Conservation (phyloP, 1,284 basidiomycete species). For the Afroboletus lepidellus region DNA sequence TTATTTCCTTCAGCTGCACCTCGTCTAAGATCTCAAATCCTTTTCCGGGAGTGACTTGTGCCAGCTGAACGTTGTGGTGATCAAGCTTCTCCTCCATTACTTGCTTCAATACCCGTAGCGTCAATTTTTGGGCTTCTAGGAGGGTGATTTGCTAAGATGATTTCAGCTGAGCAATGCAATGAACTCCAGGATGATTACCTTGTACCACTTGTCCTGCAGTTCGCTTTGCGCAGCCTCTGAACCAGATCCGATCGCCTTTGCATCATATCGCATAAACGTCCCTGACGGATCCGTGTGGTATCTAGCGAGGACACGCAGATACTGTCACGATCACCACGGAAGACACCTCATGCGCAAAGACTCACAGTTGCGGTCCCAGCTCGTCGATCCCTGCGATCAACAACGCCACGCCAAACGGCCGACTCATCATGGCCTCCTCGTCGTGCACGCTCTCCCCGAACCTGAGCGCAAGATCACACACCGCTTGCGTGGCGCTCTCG, state of each 20-base stretch:
- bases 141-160: conserved; percentile 83
- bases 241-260: conserved; percentile 98
- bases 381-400: conserved; percentile 97
- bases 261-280: conserved; percentile 95
- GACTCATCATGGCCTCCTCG: conserved; percentile 98
- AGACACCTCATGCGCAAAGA: conserved; percentile 8
- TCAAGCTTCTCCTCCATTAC: conserved; percentile 91
- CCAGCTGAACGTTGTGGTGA: conserved; percentile 89
- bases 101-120: conserved; percentile 92
- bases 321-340: conserved; percentile 10
- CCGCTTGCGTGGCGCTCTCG: conserved; percentile 95
- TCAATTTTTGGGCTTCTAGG: conserved; percentile 83
- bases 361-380: conserved; percentile 90
- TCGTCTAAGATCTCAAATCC: conserved; percentile 87
- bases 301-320: conserved; percentile 41
- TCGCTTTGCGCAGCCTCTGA: conserved; percentile 98
- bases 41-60: conserved; percentile 77
- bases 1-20: conserved; percentile 72
- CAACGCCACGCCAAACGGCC: conserved; percentile 97
- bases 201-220: conserved; percentile 97
- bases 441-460: conserved; percentile 99
- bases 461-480: conserved; percentile 94
- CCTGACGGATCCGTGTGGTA: conserved; percentile 99
- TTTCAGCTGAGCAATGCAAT: background rate
- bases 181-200: conserved; percentile 46